These are phyloP conservation scores for Fusarium fracticaudum DNA, from an alignment of 2,329 filamentous ascomycete genomes.

Conservation along the genomic window DNA sequence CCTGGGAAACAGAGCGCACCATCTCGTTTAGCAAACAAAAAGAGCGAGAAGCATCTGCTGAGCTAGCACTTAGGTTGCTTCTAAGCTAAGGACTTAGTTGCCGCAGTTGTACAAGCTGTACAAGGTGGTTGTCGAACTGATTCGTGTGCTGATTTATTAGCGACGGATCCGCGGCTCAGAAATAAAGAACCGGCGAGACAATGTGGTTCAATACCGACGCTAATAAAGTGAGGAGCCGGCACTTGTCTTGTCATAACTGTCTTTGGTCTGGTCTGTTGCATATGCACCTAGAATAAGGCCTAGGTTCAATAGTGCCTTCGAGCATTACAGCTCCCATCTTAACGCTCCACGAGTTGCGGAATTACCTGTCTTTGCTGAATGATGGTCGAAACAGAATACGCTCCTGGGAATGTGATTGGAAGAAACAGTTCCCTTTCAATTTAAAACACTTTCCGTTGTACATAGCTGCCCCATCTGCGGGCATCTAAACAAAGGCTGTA, in stretches of 20 bases:
- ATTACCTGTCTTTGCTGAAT: neutral
- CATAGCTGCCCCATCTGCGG: neutral
- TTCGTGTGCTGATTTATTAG: neutral
- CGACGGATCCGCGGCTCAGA: neutral
- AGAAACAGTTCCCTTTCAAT: neutral
- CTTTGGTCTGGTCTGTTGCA: neutral
- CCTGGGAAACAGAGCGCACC: neutral
- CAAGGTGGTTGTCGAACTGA: neutral
- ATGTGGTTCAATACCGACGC: slow-evolving; percentile 17
- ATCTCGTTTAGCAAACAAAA: neutral
- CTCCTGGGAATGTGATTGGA: neutral
- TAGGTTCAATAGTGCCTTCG: neutral
- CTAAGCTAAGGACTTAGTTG: neutral
- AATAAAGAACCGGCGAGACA: neutral
- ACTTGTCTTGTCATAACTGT: neutral
- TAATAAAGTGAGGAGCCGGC: slow-evolving; percentile 9
- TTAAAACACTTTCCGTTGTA: neutral
- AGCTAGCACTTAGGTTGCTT: neutral
- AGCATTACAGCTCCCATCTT: neutral
- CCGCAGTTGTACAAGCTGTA: neutral
- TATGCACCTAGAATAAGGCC: neutral
- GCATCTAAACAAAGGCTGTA: neutral
- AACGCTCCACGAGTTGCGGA: neutral
- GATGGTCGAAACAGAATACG: neutral
- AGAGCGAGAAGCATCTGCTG: neutral